These are phyloP conservation scores for Talaromyces sp. DNA, from an alignment of 2,329 filamentous ascomycete species.

Conservation along the genomic window DNA sequence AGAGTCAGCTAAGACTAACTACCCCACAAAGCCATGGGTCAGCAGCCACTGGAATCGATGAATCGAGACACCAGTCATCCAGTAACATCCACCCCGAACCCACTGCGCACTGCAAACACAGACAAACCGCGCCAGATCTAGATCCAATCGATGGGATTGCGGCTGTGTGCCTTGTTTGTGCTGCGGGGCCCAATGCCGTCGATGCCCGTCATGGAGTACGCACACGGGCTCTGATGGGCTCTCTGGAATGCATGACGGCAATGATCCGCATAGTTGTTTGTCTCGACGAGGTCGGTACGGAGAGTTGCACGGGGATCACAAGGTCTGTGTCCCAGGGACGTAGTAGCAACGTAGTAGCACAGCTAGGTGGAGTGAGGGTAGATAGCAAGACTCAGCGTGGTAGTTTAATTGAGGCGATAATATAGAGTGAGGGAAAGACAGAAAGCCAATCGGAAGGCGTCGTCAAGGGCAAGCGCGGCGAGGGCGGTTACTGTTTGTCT, in stretches of 20 bases:
- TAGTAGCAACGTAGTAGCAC: background rate
- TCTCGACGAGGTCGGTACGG: background rate
- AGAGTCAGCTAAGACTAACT: background rate
- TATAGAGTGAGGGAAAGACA: background rate
- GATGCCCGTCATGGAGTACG: conserved; percentile 10
- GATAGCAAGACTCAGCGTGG: background rate
- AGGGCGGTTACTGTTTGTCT: conserved; percentile 11
- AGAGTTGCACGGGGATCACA: background rate
- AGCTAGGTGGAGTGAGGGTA: background rate
- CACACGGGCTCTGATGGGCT: background rate
- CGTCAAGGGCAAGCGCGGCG: conserved; percentile 1
- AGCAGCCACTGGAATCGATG: conserved; percentile 3
- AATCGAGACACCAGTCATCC: background rate
- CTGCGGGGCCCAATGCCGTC: conserved; percentile 13
- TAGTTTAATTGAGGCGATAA: background rate
- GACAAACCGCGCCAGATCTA: background rate
- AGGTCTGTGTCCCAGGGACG: background rate
- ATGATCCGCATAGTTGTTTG: background rate
- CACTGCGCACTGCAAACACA: background rate
- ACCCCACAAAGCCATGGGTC: conserved; percentile 11
- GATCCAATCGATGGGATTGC: background rate
- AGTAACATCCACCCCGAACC: background rate
- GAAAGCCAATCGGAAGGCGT: background rate
- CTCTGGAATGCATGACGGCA: background rate
- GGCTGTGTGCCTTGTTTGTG: conserved; percentile 12